A percentile compares a stretch with the other conserved stretches of the same genome.
phyloP scores from a whole-genome alignment of 495 filamentous ascomycete species.

The Niebla homalea region DNA sequence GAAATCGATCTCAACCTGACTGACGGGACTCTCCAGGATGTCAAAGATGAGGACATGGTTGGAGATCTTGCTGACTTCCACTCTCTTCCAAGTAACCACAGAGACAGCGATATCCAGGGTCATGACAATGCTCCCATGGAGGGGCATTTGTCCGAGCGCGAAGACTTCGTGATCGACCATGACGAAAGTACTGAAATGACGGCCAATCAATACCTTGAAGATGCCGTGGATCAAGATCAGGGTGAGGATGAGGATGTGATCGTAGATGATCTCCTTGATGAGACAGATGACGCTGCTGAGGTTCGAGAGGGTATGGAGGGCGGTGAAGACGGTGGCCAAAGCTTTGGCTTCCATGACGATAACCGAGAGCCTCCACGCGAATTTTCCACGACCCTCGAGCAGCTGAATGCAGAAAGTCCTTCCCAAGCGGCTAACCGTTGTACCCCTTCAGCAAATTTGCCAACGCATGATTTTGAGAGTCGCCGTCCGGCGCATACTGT shows the following conservation, averaged over 20 bases:
- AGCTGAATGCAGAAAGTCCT: too few species aligned
- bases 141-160: too few species aligned
- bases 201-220: constrained; percentile 12
- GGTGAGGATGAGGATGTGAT: constrained; percentile 33
- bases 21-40: constrained; percentile 33
- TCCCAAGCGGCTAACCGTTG: too few species aligned
- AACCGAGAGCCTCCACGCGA: constrained; percentile 3
- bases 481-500: too few species aligned
- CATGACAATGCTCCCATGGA: not conserved
- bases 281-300: constrained; percentile 12
- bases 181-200: constrained; percentile 25
- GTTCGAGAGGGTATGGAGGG: constrained; percentile 19
- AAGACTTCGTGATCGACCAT: not conserved
- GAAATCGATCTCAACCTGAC: constrained; percentile 65
- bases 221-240: constrained; percentile 21
- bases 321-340: not conserved
- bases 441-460: too few species aligned
- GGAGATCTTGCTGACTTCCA: constrained; percentile 23
- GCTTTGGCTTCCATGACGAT: constrained; percentile 5
- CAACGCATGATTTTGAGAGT: too few species aligned
- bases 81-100: not conserved
- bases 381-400: too few species aligned
- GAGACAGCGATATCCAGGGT: not conserved
- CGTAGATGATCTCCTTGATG: constrained; percentile 31
- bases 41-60: constrained; percentile 53